A percentile compares a stretch with the other conserved stretches of the same genome.
Conservation (phyloP, 345 rosid genomes). For the Pugionium cornutum region DNA sequence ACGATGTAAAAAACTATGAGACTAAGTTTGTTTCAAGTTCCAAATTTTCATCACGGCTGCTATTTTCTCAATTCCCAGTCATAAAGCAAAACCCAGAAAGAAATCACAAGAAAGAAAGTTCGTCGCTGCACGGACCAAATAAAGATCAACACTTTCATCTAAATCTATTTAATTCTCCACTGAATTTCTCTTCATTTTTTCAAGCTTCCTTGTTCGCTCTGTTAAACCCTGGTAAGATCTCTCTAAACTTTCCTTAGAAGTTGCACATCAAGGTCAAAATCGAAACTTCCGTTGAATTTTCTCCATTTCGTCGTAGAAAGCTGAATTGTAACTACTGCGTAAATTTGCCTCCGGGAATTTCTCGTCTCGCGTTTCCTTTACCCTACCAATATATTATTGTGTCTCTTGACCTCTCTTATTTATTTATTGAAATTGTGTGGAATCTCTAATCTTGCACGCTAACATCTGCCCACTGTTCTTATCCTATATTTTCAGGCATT, state of each 20-base stretch:
- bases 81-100: slow-evolving; percentile 25
- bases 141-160: slow-evolving; percentile 33
- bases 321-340: slow-evolving; percentile 14
- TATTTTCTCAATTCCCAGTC: not conserved
- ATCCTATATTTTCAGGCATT: slow-evolving; percentile 32
- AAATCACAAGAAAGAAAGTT: not conserved
- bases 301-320: slow-evolving; percentile 26
- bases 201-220: slow-evolving; percentile 4
- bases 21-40: not conserved
- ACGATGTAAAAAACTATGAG: not conserved
- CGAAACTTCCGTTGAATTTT: slow-evolving; percentile 22
- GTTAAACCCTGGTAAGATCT: slow-evolving; percentile 36
- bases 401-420: slow-evolving; percentile 23
- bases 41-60: not conserved
- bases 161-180: not conserved
- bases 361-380: slow-evolving; percentile 13
- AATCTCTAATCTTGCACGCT: slow-evolving; percentile 52
- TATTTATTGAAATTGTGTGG: slow-evolving; percentile 31
- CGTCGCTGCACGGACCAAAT: slow-evolving; percentile 29
- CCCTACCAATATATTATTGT: slow-evolving; percentile 26
- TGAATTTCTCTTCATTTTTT: slow-evolving; percentile 7
- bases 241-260: not conserved
- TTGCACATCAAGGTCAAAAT: slow-evolving; percentile 10
- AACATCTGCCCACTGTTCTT: slow-evolving; percentile 38
- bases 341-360: slow-evolving; percentile 11